These are phyloP conservation scores for Curvularia spicifera DNA, from an alignment of 2,329 filamentous ascomycete genomes.

Conservation along the genomic window DNA sequence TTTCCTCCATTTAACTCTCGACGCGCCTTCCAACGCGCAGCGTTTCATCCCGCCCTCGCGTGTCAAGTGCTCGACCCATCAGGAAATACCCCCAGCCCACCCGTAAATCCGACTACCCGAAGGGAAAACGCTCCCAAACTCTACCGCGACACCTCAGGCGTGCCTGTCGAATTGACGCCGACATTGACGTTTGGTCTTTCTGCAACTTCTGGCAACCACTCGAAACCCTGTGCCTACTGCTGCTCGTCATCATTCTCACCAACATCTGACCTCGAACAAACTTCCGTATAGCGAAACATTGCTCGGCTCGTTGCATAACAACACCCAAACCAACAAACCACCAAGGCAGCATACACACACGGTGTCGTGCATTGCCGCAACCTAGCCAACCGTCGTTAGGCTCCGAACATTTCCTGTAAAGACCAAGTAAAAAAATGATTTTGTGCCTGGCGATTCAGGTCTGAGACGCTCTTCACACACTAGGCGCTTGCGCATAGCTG, in stretches of 20 bases:
- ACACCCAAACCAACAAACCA: slow-evolving; percentile 5
- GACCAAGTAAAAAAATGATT: slow-evolving; percentile 44
- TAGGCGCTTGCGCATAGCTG: slow-evolving; percentile 41
- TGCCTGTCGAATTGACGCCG: slow-evolving; percentile 7
- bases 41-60: slow-evolving; percentile 44
- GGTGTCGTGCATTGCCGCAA: slow-evolving; percentile 29
- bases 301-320: slow-evolving; percentile 26
- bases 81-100: slow-evolving; percentile 16
- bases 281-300: slow-evolving; percentile 14
- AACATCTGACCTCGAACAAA: slow-evolving; percentile 7
- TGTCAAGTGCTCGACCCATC: slow-evolving; percentile 32
- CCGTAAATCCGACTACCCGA: slow-evolving; percentile 13
- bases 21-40: slow-evolving; percentile 40
- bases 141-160: slow-evolving; percentile 23
- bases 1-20: slow-evolving; percentile 15
- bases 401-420: slow-evolving; percentile 26
- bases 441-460: slow-evolving; percentile 48
- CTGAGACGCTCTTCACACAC: slow-evolving; percentile 50
- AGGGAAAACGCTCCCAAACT: slow-evolving; percentile 16
- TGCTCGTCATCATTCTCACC: slow-evolving; percentile 9
- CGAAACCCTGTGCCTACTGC: background rate
- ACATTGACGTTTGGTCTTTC: background rate
- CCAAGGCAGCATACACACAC: slow-evolving; percentile 21
- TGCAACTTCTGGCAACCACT: background rate
- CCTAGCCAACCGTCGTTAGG: slow-evolving; percentile 24